A percentile compares a stretch with the other conserved stretches of the same genome.
These are phyloP conservation scores for Colletotrichum higginsianum DNA, from an alignment of 2,329 filamentous ascomycete species.

Conservation along the genomic window DNA sequence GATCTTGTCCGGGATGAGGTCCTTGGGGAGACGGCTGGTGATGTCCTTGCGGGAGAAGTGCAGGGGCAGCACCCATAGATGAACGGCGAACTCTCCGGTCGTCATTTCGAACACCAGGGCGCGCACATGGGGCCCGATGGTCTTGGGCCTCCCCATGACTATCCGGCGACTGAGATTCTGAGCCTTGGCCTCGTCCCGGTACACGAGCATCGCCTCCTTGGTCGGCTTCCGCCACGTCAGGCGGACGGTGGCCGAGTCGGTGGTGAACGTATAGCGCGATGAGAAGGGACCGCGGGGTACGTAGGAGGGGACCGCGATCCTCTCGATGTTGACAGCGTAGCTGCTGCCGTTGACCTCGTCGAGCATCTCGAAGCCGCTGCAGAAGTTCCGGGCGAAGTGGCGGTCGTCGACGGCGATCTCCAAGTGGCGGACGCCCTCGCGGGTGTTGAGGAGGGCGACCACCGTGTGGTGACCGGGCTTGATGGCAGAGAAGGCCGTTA, in stretches of 20 bases:
- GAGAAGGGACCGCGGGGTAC: not conserved
- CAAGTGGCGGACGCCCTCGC: not conserved
- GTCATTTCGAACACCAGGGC: rapidly evolving
- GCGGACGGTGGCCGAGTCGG: not conserved
- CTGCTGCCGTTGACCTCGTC: not conserved
- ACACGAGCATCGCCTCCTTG: not conserved
- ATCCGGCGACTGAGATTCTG: not conserved
- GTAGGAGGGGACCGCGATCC: not conserved
- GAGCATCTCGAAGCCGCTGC: not conserved
- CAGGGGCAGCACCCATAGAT: not conserved
- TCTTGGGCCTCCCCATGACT: too few relatives aligned
- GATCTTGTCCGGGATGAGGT: not conserved
- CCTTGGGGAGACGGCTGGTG: not conserved
- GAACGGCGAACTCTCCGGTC: not conserved
- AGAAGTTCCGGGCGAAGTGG: not conserved
- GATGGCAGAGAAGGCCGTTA: not conserved
- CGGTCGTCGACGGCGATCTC: not conserved
- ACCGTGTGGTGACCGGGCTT: not conserved
- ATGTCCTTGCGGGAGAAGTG: not conserved
- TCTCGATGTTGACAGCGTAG: not conserved
- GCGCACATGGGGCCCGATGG: not conserved
- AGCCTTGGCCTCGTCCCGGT: not conserved
- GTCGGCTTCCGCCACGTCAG: not conserved
- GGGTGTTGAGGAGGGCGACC: not conserved
- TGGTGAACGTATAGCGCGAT: not conserved